phyloP scores from a whole-genome alignment of 2,329 filamentous ascomycete species.

The Ascomycota sp. region DNA sequence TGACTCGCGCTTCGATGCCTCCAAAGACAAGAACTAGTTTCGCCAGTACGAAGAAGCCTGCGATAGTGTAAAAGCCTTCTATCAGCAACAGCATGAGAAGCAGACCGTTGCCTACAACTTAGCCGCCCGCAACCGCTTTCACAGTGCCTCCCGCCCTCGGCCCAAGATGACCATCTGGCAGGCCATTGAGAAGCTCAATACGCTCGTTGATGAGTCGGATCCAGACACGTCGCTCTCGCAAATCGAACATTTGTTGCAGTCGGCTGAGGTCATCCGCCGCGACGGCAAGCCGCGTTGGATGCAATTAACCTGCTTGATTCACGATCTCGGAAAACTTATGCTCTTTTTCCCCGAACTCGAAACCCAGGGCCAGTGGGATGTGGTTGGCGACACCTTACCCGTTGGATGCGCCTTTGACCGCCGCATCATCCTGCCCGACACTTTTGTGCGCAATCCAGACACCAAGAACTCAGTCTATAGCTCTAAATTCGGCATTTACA shows the following conservation, averaged over 20 bases:
- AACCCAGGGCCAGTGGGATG: slow-evolving; percentile 80
- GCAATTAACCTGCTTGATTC: slow-evolving; percentile 58
- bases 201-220: slow-evolving; percentile 76
- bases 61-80: slow-evolving; percentile 73
- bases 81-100: slow-evolving; percentile 49
- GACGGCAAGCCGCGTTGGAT: slow-evolving; percentile 72
- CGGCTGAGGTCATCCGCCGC: slow-evolving; percentile 71
- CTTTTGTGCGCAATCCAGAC: slow-evolving; percentile 63
- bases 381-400: slow-evolving; percentile 72
- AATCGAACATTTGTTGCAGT: slow-evolving; percentile 77
- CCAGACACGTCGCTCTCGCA: slow-evolving; percentile 74
- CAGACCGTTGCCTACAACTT: slow-evolving; percentile 75
- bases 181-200: slow-evolving; percentile 83
- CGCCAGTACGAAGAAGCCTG: slow-evolving; percentile 68
- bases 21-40: slow-evolving; percentile 64
- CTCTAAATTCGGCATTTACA: slow-evolving; percentile 64
- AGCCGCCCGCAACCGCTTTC: slow-evolving; percentile 40
- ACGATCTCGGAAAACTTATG: slow-evolving; percentile 62
- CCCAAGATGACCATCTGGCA: slow-evolving; percentile 75
- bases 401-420: slow-evolving; percentile 58
- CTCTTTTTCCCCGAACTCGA: slow-evolving; percentile 46
- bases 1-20: slow-evolving; percentile 45
- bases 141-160: slow-evolving; percentile 36
- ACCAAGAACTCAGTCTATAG: slow-evolving; percentile 48
- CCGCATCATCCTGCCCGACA: slow-evolving; percentile 61